Base-by-base conservation (phyloP, 108 stramenopile genomes). In the Cyclotella kingstonii region DNA sequence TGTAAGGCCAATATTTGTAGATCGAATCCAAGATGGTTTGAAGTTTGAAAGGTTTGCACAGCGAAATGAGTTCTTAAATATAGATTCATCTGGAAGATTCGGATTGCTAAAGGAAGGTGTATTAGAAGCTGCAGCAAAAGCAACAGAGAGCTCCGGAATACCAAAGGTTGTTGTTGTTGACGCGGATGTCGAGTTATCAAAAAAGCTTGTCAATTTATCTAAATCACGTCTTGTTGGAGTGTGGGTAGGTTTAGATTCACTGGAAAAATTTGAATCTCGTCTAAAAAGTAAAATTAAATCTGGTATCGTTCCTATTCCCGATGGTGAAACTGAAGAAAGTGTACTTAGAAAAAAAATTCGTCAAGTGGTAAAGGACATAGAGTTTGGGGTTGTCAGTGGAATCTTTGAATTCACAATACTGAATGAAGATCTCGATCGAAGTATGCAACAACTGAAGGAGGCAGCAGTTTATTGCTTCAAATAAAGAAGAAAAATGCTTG, bases 401-500 rank as follows among this genome's bases (percentile, higher is more conserved):
- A 62, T 90, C 21, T 93, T 93, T 68, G 88, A 93, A 63, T 93
- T 90, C 65, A 90, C 88, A n/a, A 79, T 90, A 42, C 54, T 90
- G 52, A 90, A 86, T 56, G 81, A 86, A 33, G 77, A 86, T 60
- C 36, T 78, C 43, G 85, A 82, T 9, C 46, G 74, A 17, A 89
- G 85, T 63, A 19, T 87, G 53, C 54, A 54, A 40, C 76, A 89
- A 68, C 49, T 92, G 25, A 63, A 76, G 56, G 76, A 83, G 31
- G 87, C 90, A 0, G 82, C 85, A 2, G 69, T 46, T 26, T 92
- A 84, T 63, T 83, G 81, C 40, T 90, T 85, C 49, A 81, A 82
- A 60, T 81, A 80, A 43, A 60, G 29, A 14, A 34, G 22, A 2
- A 59, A 33, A 1, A 12, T 11, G 14, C 22, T 7, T 54, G 58